phyloP scores from a whole-genome alignment of 2,329 filamentous ascomycete species.

The Ceratocystis eucalypticola region DNA sequence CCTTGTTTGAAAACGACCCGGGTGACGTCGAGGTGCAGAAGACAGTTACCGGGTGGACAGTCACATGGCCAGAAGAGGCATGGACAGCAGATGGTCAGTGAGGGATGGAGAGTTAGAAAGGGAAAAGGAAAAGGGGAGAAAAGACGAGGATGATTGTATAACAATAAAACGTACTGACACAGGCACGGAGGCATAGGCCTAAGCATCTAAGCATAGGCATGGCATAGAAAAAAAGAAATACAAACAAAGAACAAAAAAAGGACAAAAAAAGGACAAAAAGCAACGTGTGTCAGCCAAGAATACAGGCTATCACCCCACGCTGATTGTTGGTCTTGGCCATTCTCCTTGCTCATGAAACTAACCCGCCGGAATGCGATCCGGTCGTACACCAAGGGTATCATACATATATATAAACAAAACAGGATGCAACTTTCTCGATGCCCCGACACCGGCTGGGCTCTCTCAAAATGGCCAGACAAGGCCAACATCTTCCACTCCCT shows the following conservation, averaged over 20 bases:
- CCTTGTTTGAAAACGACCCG: constrained; percentile 79
- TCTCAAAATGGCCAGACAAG: no score
- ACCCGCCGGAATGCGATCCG: neutral
- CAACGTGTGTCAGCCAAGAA: neutral
- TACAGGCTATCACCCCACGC: neutral
- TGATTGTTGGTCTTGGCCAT: neutral
- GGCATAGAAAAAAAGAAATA: neutral
- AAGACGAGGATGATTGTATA: neutral
- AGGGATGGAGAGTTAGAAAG: neutral
- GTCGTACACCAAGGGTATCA: constrained; percentile 1
- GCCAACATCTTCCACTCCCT: no score
- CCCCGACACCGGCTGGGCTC: no score
- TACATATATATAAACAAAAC: constrained; percentile 4
- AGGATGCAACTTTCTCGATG: neutral
- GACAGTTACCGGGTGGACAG: constrained; percentile 67
- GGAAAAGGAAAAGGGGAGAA: neutral
- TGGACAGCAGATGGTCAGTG: constrained; percentile 9
- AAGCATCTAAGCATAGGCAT: neutral
- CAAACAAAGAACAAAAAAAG: neutral
- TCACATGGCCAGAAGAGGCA: constrained; percentile 46
- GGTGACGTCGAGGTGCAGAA: constrained; percentile 70
- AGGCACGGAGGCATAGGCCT: no score
- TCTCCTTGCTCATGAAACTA: neutral
- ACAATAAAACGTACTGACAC: no score
- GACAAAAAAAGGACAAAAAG: neutral